phyloP scores from a whole-genome alignment of 208 protist genomes.

The Histomonas meleagridis region DNA sequence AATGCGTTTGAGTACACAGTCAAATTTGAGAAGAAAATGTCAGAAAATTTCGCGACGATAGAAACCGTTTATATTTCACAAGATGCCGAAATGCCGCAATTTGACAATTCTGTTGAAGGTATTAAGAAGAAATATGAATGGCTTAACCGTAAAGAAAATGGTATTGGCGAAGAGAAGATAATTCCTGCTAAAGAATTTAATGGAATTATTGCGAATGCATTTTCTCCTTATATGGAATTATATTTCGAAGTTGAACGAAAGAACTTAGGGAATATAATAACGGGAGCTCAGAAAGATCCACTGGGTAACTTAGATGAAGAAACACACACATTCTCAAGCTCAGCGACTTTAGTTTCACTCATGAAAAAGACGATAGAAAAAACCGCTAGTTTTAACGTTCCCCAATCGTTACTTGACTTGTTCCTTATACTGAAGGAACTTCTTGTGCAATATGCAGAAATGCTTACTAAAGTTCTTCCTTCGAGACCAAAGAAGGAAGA shows the following conservation, averaged over 20 bases:
- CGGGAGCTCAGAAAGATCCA: not conserved
- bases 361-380: constrained; percentile 31
- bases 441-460: not conserved
- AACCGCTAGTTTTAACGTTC: not conserved
- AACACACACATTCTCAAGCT: not conserved
- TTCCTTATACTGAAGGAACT: constrained; percentile 2
- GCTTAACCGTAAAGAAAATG: not conserved
- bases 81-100: not conserved
- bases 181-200: not conserved
- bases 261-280: not conserved
- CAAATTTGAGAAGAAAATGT: constrained; percentile 22
- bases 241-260: not conserved
- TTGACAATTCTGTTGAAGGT: not conserved
- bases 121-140: not conserved
- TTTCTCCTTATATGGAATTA: not conserved
- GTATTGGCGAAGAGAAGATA: too few relatives aligned
- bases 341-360: not conserved
- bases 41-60: not conserved
- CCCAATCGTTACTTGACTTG: not conserved
- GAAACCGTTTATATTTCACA: not conserved
- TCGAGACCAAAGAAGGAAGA: not conserved
- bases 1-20: constrained; percentile 9
- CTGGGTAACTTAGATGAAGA: not conserved
- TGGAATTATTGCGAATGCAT: not conserved
- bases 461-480: not conserved